A percentile compares a stretch with the other conserved stretches of the same genome.
Conservation (phyloP, 73 alveolate species). For the Stentor roeselii region DNA sequence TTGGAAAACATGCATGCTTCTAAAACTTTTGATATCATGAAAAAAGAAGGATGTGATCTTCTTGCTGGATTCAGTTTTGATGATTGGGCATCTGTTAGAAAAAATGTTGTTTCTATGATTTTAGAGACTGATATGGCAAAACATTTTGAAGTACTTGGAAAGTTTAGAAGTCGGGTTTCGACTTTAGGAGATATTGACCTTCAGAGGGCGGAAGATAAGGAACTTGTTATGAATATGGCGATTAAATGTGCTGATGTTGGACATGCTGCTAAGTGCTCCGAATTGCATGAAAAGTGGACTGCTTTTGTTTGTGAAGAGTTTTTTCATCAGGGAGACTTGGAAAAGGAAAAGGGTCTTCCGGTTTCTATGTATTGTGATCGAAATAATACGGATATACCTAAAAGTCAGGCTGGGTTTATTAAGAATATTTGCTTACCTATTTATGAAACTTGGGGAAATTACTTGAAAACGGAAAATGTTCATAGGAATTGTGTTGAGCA, state of each 20-base stretch:
- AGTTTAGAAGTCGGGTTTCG: conserved; percentile 49
- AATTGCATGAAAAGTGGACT: conserved; percentile 70
- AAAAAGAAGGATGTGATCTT: conserved; percentile 39
- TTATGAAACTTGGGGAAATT: conserved; percentile 40
- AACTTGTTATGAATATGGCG: conserved; percentile 51
- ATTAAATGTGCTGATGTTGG: conserved; percentile 83
- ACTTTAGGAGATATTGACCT: conserved; percentile 47
- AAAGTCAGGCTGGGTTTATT: conserved; percentile 88
- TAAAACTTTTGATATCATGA: conserved; percentile 38
- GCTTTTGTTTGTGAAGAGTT: conserved; percentile 72
- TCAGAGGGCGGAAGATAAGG: conserved; percentile 49
- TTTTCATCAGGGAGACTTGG: conserved; percentile 83
- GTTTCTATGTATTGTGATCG: conserved; percentile 85
- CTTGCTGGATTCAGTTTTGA: conserved; percentile 33
- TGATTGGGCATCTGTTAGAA: conserved; percentile 54
- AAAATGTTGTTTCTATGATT: conserved; percentile 57
- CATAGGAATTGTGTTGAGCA: not conserved
- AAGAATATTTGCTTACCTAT: conserved; percentile 80
- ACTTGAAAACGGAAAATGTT: not conserved
- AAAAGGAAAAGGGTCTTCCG: conserved; percentile 73
- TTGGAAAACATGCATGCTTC: conserved; percentile 55
- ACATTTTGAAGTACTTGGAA: conserved; percentile 60
- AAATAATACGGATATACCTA: conserved; percentile 80
- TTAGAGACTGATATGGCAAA: conserved; percentile 79
- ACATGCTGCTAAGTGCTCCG: conserved; percentile 70